Percentiles rank a stretch among this genome's conserved stretches.
phyloP scores from a whole-genome alignment of 106 monocot species.

The Allium cepa region DNA sequence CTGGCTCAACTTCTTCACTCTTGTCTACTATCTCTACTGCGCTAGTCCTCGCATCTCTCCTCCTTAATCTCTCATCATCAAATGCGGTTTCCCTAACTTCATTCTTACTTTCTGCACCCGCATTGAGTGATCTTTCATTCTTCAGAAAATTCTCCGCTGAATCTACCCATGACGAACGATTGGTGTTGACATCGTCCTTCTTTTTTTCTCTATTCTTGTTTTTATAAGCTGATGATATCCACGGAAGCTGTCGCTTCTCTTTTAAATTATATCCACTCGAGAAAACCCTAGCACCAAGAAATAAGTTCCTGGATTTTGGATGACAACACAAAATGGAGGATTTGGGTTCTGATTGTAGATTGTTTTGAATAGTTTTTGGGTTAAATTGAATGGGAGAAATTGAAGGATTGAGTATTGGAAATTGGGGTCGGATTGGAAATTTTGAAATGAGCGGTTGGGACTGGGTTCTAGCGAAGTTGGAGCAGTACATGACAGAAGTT shows the following conservation, averaged over 20 bases:
- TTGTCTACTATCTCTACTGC: constrained; percentile 7
- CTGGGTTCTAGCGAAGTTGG: constrained; percentile 5
- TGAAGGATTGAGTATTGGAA: constrained; percentile 2
- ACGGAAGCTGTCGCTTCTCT: constrained; percentile 20
- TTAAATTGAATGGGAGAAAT: background rate
- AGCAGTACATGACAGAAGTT: background rate
- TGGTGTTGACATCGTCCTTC: constrained; percentile 1
- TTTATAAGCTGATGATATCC: constrained; percentile 30
- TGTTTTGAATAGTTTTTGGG: background rate
- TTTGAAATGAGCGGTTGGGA: constrained; percentile 1
- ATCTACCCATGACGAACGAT: constrained; percentile 56
- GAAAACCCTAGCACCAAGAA: constrained; percentile 21
- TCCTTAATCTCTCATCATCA: background rate
- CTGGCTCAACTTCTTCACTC: constrained; percentile 19
- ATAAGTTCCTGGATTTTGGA: background rate
- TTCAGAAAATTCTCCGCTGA: constrained; percentile 61
- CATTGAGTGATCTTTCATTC: constrained; percentile 4
- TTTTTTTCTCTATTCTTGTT: constrained; percentile 13
- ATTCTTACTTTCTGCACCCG: background rate
- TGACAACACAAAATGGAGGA: background rate
- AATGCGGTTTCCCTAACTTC: background rate
- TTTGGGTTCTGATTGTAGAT: background rate
- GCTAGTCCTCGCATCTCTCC: background rate
- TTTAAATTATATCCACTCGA: constrained; percentile 10
- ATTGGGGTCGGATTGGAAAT: background rate